Percentiles rank a stretch among this genome's conserved stretches.
Evolutionary conservation across 129 eudicot genomes (phyloP).

Genomic region (Silybum marianum): DNA sequence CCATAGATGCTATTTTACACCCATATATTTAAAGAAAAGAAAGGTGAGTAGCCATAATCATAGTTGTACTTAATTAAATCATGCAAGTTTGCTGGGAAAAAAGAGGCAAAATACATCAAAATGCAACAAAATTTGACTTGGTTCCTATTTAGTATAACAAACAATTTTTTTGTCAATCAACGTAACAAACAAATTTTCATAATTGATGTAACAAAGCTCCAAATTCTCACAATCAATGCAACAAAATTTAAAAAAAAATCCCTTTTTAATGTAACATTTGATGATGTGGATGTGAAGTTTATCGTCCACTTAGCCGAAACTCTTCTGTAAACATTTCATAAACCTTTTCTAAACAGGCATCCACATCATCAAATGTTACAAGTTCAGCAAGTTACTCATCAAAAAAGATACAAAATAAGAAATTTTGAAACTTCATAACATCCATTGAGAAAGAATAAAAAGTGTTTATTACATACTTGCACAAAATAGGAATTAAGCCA

Average conservation of each 20-base stretch:
- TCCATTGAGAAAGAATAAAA: not conserved
- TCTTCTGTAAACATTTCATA: not conserved
- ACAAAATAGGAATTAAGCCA: not conserved
- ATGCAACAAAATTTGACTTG: not conserved
- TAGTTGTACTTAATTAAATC: not conserved
- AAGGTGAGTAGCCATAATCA: not conserved
- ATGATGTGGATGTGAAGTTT: not conserved
- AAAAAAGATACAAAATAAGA: not conserved
- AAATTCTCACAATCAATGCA: not conserved
- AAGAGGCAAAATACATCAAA: not conserved
- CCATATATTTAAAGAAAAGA: not conserved
- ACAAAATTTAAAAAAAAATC: not conserved
- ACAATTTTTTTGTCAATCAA: not conserved
- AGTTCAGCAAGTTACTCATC: not conserved
- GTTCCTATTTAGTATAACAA: not conserved
- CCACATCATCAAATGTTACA: not conserved
- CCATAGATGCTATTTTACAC: constrained; percentile 46
- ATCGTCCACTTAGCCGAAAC: not conserved
- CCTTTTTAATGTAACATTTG: not conserved
- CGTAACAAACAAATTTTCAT: not conserved
- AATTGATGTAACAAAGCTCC: not conserved
- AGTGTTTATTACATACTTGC: not conserved
- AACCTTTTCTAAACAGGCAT: not conserved
- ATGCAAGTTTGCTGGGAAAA: not conserved
- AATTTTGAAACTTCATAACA: not conserved